These are phyloP conservation scores for Saccharomycopsis sp. DNA, from an alignment of 805 yeast genomes.

Conservation along the genomic window DNA sequence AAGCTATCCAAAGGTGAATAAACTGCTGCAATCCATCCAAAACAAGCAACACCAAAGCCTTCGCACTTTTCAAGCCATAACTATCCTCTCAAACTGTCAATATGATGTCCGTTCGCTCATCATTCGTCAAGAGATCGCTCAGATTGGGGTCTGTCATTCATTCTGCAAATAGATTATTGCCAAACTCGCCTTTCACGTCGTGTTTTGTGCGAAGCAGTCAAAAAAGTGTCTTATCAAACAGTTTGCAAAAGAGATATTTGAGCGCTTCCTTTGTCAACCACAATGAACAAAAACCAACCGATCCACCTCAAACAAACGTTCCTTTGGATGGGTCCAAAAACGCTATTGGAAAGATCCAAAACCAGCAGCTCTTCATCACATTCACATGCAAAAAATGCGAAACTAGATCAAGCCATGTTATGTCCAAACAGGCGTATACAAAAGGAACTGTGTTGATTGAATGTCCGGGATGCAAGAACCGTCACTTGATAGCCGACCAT, in stretches of 20 bases:
- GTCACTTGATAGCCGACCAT: conserved; percentile 90
- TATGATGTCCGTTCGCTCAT: too few species aligned
- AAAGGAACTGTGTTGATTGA: conserved; percentile 81
- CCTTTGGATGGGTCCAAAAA: conserved; percentile 3
- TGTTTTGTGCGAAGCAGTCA: neutral
- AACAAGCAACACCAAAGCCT: too few species aligned
- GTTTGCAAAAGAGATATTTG: neutral
- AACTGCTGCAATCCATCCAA: too few species aligned
- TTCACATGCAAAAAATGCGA: conserved; percentile 89
- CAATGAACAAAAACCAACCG: neutral
- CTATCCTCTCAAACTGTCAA: too few species aligned
- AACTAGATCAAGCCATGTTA: conserved; percentile 78
- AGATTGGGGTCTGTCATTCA: neutral
- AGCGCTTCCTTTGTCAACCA: neutral
- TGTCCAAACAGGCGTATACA: conserved; percentile 87
- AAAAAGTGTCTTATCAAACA: neutral
- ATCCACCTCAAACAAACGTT: neutral
- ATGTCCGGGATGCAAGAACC: conserved; percentile 84
- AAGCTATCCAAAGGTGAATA: too few species aligned
- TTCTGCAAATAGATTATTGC: too few species aligned
- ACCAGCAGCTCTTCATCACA: conserved; percentile 78
- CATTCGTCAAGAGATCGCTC: neutral
- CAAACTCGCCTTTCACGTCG: neutral
- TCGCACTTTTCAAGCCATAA: too few species aligned
- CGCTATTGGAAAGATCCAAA: conserved; percentile 44